Conservation (phyloP, 495 filamentous ascomycete genomes). For the Evernia prunastri region DNA sequence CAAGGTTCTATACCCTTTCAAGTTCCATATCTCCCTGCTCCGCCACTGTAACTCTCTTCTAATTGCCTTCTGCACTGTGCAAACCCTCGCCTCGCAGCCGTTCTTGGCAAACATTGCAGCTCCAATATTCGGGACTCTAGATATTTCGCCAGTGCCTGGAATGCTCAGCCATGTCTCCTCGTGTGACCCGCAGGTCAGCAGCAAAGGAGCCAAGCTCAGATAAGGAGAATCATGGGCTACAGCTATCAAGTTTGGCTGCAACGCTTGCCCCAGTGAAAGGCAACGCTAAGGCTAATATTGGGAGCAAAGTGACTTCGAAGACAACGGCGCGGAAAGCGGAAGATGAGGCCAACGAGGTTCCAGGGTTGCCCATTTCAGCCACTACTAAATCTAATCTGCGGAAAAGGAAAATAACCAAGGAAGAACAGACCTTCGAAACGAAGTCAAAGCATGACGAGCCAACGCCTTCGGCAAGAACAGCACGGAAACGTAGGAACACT, state of each 20-base stretch:
- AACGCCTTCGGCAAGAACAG: background rate
- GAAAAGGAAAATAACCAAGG: background rate
- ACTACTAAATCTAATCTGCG: background rate
- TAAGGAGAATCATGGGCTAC: constrained; percentile 9
- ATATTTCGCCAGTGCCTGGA: background rate
- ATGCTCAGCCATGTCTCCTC: constrained; percentile 14
- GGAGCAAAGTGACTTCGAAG: constrained; percentile 9
- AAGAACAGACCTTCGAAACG: background rate
- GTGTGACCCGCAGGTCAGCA: constrained; percentile 29
- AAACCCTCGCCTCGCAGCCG: background rate
- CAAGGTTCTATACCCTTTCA: background rate
- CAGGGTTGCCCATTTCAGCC: background rate
- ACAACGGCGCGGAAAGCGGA: background rate
- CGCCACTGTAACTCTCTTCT: background rate
- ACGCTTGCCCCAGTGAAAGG: constrained; percentile 1
- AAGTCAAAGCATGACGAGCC: background rate
- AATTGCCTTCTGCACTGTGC: too few species aligned
- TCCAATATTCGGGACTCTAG: background rate
- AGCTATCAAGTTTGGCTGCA: constrained; percentile 15
- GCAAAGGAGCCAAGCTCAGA: constrained; percentile 24
- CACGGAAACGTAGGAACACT: constrained; percentile 27
- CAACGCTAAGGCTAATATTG: constrained; percentile 12
- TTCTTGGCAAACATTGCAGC: background rate
- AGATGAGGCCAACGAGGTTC: background rate
- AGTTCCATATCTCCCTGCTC: background rate